Base-by-base conservation (phyloP, 495 filamentous ascomycete species). In the Clavariopsis aquatica region DNA sequence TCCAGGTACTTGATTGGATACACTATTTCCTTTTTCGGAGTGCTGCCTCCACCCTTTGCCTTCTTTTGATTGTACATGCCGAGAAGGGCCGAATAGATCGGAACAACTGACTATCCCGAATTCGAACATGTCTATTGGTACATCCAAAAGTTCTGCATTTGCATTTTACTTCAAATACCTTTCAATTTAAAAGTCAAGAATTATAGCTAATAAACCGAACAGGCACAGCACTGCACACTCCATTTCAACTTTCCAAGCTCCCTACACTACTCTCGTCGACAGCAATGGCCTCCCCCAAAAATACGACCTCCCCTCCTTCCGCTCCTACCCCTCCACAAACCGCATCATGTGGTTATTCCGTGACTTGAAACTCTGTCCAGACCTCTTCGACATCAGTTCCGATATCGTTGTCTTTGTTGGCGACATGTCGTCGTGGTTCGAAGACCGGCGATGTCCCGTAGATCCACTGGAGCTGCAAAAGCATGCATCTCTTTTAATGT, bases 391-490 rank as follows among this genome's bases (percentile, higher is more conserved):
- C 26, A 64, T 72, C 24, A 38, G 58, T 9, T 38, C 45, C 12
- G 49, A 68, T 28, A 52, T 68, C n/a, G 47, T 59, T 17, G 38
- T 63, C n/a, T 66, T 56, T 47, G 28, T 43, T 27, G 56, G 38
- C 10, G 68, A 70, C 38, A 26, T 70, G n/a, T 23, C 36, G 3
- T 38, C 49, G 29, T 70, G 49, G 55, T 62, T 64, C 23, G 57
- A 68, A 9, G 67, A 72, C 22, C 55, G 36, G 12, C 51, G 43
- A 43, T 60, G 45, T 22, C 67, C 64, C 24, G n/a, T 72, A 22
- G 67, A 72, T 19, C 70, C 70, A 0, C 29, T 70, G 24, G 70
- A 67, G 17, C 56, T 70, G 6, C 70, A 72, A 24, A 72, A 69
- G 23, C 70, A 69, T 26, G 59, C 23, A 2, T 52, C 15, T 22